These are phyloP conservation scores for Pichia kluyveri DNA, from an alignment of 805 yeast genomes.

Conservation along the genomic window DNA sequence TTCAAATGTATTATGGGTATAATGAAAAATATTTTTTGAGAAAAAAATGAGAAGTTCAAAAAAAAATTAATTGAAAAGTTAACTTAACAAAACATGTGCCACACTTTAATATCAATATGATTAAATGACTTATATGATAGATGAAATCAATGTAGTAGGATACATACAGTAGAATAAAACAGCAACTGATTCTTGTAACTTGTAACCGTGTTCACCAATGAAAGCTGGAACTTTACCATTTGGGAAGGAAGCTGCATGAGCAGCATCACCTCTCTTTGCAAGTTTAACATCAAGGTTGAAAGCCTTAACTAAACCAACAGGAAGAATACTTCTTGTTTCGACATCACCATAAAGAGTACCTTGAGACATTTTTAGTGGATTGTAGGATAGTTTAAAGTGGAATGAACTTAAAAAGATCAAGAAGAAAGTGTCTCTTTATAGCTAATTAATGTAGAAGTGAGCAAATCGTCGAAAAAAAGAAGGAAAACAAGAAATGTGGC, in stretches of 20 bases:
- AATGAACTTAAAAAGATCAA: neutral
- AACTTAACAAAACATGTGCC: too few species aligned
- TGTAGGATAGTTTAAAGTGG: constrained; percentile 1
- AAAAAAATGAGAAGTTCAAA: too few species aligned
- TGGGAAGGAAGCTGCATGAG: constrained; percentile 50
- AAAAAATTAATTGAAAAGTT: too few species aligned
- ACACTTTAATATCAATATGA: too few species aligned
- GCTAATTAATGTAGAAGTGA: neutral
- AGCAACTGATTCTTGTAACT: constrained; percentile 63
- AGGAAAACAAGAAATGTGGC: too few species aligned
- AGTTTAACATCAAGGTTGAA: constrained; percentile 47
- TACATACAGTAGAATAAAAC: constrained; percentile 41
- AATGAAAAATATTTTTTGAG: too few species aligned
- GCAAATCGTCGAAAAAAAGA: neutral
- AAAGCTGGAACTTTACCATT: constrained; percentile 59
- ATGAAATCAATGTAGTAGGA: neutral
- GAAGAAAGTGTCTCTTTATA: neutral
- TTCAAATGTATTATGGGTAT: too few species aligned
- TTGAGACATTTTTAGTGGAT: constrained; percentile 21
- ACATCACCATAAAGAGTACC: constrained; percentile 27
- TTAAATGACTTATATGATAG: too few species aligned
- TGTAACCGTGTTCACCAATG: constrained; percentile 62
- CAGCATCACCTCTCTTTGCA: constrained; percentile 17
- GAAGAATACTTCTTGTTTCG: constrained; percentile 25
- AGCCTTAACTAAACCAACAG: constrained; percentile 40